Conservation (phyloP, 805 yeast genomes). For the Clavispora phyllophila region DNA sequence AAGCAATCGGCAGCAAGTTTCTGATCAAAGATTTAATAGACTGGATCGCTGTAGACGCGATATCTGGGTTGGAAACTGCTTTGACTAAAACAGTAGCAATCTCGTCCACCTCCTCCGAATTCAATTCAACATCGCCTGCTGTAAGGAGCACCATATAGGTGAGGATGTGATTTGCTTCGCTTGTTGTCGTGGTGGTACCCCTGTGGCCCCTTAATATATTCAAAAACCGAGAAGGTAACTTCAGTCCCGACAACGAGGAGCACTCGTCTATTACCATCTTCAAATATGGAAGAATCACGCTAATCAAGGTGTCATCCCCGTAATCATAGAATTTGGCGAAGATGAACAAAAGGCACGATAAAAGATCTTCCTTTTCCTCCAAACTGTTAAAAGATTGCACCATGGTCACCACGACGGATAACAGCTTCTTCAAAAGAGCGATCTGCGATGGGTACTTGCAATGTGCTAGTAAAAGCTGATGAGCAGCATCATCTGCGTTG, state of each 20-base stretch:
- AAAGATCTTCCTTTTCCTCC: constrained; percentile 63
- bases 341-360: constrained; percentile 62
- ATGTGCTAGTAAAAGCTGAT: constrained; percentile 22
- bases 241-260: constrained; percentile 5
- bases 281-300: constrained; percentile 44
- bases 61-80: constrained; percentile 17
- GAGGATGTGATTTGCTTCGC: constrained; percentile 24
- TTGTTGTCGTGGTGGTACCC: background rate
- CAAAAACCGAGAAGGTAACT: constrained; percentile 24
- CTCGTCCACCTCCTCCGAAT: constrained; percentile 17
- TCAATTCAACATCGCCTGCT: constrained; percentile 26
- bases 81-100: constrained; percentile 22
- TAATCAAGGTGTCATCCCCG: constrained; percentile 35
- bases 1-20: constrained; percentile 19
- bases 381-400: constrained; percentile 51
- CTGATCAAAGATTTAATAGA: constrained; percentile 57
- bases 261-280: constrained; percentile 28
- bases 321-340: constrained; percentile 52
- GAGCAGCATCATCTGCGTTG: constrained; percentile 23
- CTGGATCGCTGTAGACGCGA: constrained; percentile 39
- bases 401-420: constrained; percentile 55
- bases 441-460: constrained; percentile 35
- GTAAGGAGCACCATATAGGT: constrained; percentile 33
- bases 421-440: constrained; percentile 43
- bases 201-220: constrained; percentile 3